A percentile compares a stretch with the other conserved stretches of the same genome.
These are phyloP conservation scores for Phyllostachys edulis DNA, from an alignment of 176 grass and related monocot species.

Conservation along the genomic window DNA sequence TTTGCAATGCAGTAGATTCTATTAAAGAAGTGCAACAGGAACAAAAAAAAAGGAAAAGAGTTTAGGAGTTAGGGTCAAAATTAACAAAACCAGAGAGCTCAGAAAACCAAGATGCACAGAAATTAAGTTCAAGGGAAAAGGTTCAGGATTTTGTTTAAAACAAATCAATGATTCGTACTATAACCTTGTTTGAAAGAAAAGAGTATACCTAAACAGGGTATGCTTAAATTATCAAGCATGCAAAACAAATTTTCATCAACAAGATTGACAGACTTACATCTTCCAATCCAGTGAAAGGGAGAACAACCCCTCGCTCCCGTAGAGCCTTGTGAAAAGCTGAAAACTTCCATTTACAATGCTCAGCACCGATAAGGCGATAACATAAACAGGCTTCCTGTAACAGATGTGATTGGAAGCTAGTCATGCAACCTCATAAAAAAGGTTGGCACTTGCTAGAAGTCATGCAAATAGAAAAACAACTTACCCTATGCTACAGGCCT, in stretches of 20 bases:
- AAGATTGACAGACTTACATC: slow-evolving; percentile 62
- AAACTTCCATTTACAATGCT: slow-evolving; percentile 92
- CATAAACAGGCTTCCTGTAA: slow-evolving; percentile 90
- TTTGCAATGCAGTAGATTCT: not conserved
- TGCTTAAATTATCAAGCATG: not conserved
- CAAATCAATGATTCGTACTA: not conserved
- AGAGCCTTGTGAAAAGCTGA: slow-evolving; percentile 82
- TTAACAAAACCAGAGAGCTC: not conserved
- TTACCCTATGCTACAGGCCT: slow-evolving; percentile 91
- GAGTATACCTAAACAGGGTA: not conserved
- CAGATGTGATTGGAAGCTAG: slow-evolving; percentile 34
- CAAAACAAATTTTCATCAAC: not conserved
- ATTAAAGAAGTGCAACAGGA: not conserved
- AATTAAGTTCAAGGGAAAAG: not conserved
- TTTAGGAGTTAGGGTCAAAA: not conserved
- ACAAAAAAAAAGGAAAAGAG: not conserved
- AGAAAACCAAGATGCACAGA: not conserved
- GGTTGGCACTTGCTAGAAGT: not conserved
- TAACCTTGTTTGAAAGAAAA: slow-evolving; percentile 5
- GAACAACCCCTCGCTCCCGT: slow-evolving; percentile 67
- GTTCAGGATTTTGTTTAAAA: slow-evolving; percentile 4
- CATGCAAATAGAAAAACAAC: not conserved
- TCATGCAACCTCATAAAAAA: slow-evolving; percentile 6
- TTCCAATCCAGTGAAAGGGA: slow-evolving; percentile 82
- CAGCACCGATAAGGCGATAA: slow-evolving; percentile 77